Percentiles rank a stretch among this genome's conserved stretches.
Evolutionary conservation across 345 rosid genomes (phyloP).

Genomic region (Dipteronia sinensis): DNA sequence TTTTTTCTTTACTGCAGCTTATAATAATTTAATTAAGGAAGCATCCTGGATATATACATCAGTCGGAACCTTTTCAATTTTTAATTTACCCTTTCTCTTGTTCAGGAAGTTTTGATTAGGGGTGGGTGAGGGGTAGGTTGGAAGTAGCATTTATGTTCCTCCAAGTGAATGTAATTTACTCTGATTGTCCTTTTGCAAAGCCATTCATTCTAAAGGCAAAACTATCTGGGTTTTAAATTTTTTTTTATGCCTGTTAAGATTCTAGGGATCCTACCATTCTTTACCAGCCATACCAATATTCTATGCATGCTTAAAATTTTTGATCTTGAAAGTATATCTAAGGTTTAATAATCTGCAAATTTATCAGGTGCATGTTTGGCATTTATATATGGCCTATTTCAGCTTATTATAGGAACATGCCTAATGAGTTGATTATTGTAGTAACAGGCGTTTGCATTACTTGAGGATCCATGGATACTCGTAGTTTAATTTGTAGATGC

Average conservation of each 20-base stretch:
- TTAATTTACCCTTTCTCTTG: neutral
- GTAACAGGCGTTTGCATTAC: neutral
- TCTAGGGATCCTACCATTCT: slow-evolving; percentile 7
- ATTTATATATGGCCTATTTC: neutral
- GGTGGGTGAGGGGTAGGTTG: neutral
- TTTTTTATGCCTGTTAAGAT: neutral
- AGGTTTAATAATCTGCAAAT: neutral
- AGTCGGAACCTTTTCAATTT: neutral
- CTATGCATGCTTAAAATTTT: neutral
- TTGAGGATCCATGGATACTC: neutral
- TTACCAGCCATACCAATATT: neutral
- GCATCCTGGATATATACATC: neutral
- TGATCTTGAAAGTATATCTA: neutral
- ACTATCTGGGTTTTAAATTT: neutral
- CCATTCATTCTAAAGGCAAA: slow-evolving; percentile 7
- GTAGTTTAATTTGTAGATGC: neutral
- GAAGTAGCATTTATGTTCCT: neutral
- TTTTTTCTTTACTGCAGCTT: neutral
- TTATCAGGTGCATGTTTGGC: slow-evolving; percentile 1
- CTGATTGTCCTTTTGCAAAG: neutral
- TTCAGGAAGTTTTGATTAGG: neutral
- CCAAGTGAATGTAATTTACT: neutral
- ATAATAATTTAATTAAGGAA: neutral
- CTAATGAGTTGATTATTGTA: neutral
- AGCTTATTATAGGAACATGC: neutral